Evolutionary conservation across 1,139 yeast genomes (phyloP).

Genomic region (Blastobotrys raffinosifermentans): DNA sequence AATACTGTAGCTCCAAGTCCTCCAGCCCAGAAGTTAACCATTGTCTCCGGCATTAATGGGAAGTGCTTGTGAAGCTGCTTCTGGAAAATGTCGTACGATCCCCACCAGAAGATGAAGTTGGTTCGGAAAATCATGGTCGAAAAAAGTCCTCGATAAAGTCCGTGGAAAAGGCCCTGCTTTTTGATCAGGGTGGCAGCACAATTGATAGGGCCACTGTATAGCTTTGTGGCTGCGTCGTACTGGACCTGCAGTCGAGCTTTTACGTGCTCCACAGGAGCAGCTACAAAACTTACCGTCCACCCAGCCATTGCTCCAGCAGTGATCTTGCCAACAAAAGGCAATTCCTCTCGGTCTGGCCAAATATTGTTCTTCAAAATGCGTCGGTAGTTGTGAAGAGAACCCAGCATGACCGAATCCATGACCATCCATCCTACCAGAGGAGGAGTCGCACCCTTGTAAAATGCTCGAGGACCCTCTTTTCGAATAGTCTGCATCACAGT

Average conservation of each 20-base stretch:
- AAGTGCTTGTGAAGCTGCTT: slow-evolving; percentile 53
- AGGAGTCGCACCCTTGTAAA: slow-evolving; percentile 87
- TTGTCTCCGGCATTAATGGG: slow-evolving; percentile 36
- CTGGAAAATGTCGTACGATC: slow-evolving; percentile 76
- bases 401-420: slow-evolving; percentile 83
- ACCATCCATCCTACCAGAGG: slow-evolving; percentile 90
- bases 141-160: slow-evolving; percentile 73
- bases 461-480: slow-evolving; percentile 70
- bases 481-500: slow-evolving; percentile 65
- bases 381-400: slow-evolving; percentile 74
- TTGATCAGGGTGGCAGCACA: slow-evolving; percentile 46
- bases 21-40: slow-evolving; percentile 87
- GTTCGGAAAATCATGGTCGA: slow-evolving; percentile 86
- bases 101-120: slow-evolving; percentile 92
- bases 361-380: slow-evolving; percentile 58
- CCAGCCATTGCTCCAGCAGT: slow-evolving; percentile 77
- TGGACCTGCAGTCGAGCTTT: slow-evolving; percentile 88
- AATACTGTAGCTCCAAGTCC: slow-evolving; percentile 77
- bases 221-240: slow-evolving; percentile 66
- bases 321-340: slow-evolving; percentile 71
- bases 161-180: slow-evolving; percentile 64
- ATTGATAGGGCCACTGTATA: slow-evolving; percentile 74
- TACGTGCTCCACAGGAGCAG: slow-evolving; percentile 88
- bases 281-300: slow-evolving; percentile 86
- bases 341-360: slow-evolving; percentile 48